Base-by-base conservation (phyloP, 495 filamentous ascomycete genomes). In the Peziza echinospora region DNA sequence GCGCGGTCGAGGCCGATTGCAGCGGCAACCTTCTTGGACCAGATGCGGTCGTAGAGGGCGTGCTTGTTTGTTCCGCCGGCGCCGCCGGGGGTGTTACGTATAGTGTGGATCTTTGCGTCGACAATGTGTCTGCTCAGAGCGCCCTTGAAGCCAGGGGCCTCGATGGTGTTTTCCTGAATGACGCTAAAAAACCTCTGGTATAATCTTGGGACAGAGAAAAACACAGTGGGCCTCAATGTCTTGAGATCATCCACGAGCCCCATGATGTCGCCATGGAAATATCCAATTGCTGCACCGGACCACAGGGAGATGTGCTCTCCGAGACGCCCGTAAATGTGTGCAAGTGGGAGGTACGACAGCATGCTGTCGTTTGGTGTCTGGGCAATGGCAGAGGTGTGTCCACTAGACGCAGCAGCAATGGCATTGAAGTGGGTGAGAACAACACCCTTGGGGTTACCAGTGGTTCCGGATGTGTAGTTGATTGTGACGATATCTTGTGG, bases 381-480 rank as follows among this genome's bases (percentile, higher is more conserved):
- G 17, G 64, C 62, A 42, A 72, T 63, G 21, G 71, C 64, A 24
- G 65, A 59, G 43, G 64, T 53, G 24, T 80, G 65, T 37, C 70
- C 71, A 26, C 65, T 64, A 5, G 76, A 67, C 34, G 80, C 68
- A 19, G 77, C 84, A 1, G 84, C 75, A 4, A 91, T 73, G 23
- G 84, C 82, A 58, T 78, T 82, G 51, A 67, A 65, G 57, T 97
- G 91, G 3, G 80, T 84, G 50, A 96, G 64, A 26, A 87, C 67
- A 5, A 96, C 89, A 47, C 89, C 89, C 65, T 97, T 97, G 5
- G 89, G 89, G 51, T 81, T 72, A 5, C 89, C 91, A 0, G 89
- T 97, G 8, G 89, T 97, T 16, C 89, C 89, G 10, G 83, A 92
- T 8, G 89, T 97, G 65, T 97, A 97, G 66, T 96, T 97, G 64